Base-by-base conservation (phyloP, 108 stramenopile species). In the Parietichytrium sp. region DNA sequence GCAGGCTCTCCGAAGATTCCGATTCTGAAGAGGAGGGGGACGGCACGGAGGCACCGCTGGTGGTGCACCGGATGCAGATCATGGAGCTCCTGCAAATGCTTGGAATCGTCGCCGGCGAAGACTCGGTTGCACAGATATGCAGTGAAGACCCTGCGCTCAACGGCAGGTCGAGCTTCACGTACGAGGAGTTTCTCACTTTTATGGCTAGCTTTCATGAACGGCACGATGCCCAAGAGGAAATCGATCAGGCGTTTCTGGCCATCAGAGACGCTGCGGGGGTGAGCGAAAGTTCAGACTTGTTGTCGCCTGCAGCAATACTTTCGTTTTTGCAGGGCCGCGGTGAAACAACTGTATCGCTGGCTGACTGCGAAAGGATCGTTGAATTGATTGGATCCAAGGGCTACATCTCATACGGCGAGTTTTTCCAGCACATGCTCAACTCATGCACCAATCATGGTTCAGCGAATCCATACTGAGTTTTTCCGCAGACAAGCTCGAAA, bases 71-170 rank as follows among this genome's bases (percentile, higher is more conserved):
- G 2, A 72, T 45, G 13, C 61, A 72, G 61, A 33, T 72, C 13
- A 42, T 33, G 3, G 61, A 72, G 20, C 61, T 72, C n/a, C n/a
- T 72, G 61, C 61, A 72, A 72, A 72, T 72, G 61, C 61, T 72
- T 10, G 61, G 61, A 33, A 72, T 72, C 61, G 38, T 72, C 6
- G 38, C 45, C 15, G 45, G 38, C 6, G 61, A 72, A 33, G 61
- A 72, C 36, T 33, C 36, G 20, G 20, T 42, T 16, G 45, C 15
- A 10, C 61, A 72, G 42, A n/a, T n/a, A n/a, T n/a, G n/a, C n/a
- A n/a, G n/a, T n/a, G n/a, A n/a, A n/a, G 61, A 72, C 23, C 38
- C 45, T 10, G 23, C 61, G n/a, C 20, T 72, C 2, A 33, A 72
- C 23, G 45, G 45, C 42, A n/a, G 45, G 2, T 33, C 36, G 10